Conservation (phyloP, 495 filamentous ascomycete genomes). For the Penicillium samsonianum region DNA sequence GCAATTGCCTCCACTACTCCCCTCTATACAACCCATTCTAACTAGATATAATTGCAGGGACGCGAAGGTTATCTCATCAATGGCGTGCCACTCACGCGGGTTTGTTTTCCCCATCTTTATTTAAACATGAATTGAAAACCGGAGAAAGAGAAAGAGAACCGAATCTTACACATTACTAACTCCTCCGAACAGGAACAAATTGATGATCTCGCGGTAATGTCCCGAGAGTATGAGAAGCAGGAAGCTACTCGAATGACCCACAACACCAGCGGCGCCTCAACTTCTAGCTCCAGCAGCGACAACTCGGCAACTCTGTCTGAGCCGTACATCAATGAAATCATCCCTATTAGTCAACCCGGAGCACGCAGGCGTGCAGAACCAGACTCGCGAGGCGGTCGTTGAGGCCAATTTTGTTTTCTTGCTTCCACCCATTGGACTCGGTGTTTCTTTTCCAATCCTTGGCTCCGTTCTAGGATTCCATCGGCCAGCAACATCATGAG, state of each 20-base stretch:
- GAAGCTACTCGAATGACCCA: conserved; percentile 52
- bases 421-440: conserved; percentile 2
- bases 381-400: conserved; percentile 35
- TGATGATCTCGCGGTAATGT: conserved; percentile 53
- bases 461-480: not conserved
- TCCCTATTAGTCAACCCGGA: conserved; percentile 40
- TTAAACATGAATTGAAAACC: not conserved
- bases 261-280: conserved; percentile 17
- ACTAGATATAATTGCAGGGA: conserved; percentile 38
- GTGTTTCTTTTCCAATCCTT: not conserved
- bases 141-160: not conserved
- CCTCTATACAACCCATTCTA: conserved; percentile 25
- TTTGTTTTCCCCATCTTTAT: conserved; percentile 27
- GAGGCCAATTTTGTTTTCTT: conserved; percentile 10
- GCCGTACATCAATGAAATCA: conserved; percentile 54
- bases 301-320: conserved; percentile 31
- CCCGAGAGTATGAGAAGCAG: conserved; percentile 53
- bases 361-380: conserved; percentile 35
- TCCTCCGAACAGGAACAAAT: conserved; percentile 48
- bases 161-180: conserved; percentile 4
- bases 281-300: conserved; percentile 17
- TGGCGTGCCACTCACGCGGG: conserved; percentile 53
- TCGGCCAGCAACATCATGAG: not conserved
- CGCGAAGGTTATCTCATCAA: conserved; percentile 57
- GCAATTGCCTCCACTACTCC: conserved; percentile 6